phyloP scores from a whole-genome alignment of 495 filamentous ascomycete species.

The Penicillium herquei region DNA sequence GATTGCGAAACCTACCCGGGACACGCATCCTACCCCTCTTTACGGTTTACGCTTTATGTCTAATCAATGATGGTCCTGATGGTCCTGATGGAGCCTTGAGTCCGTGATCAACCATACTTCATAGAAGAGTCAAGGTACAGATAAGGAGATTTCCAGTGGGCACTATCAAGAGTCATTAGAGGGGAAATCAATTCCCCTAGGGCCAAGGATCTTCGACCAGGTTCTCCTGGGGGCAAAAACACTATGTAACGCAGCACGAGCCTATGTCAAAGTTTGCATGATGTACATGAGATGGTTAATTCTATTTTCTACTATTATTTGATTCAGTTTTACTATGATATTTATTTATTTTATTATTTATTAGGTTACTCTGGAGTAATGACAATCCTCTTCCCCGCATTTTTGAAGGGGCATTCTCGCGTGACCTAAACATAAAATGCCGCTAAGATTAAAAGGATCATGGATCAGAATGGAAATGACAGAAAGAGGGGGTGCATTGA shows the following conservation, averaged over 20 bases:
- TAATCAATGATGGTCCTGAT: background rate
- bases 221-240: background rate
- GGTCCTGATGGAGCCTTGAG: background rate
- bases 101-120: background rate
- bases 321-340: background rate
- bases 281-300: no score
- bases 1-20: background rate
- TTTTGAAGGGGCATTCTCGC: constrained; percentile 4
- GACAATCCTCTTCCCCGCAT: background rate
- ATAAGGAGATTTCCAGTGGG: background rate
- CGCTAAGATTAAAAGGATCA: constrained; percentile 2
- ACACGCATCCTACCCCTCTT: background rate
- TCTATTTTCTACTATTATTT: background rate
- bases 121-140: background rate
- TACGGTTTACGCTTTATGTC: background rate
- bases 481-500: constrained; percentile 7
- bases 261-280: no score
- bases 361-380: background rate
- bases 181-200: background rate
- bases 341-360: background rate
- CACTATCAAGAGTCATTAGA: no score
- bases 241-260: no score
- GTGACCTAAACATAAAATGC: constrained; percentile 10
- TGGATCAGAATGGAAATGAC: background rate
- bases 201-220: background rate